Conservation (phyloP, 352 stramenopile species). For the Phytopythium chamaehyphon region DNA sequence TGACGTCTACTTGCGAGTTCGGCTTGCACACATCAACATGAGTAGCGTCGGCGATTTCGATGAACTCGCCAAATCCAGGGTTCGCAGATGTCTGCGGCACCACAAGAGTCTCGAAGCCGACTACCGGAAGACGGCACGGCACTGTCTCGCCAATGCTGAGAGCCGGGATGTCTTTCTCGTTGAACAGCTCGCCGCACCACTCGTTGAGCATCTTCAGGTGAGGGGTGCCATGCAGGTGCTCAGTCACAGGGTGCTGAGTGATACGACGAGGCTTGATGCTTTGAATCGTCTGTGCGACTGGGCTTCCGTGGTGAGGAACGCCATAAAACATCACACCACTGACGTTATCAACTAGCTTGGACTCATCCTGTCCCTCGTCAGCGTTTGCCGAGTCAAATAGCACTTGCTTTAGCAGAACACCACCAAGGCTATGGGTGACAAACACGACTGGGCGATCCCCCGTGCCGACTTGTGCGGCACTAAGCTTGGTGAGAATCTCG, state of each 20-base stretch:
- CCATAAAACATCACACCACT: constrained; percentile 77
- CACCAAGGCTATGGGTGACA: constrained; percentile 84
- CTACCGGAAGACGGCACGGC: constrained; percentile 58
- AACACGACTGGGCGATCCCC: constrained; percentile 69
- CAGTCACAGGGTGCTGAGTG: constrained; percentile 64
- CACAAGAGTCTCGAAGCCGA: constrained; percentile 70
- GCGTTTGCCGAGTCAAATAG: constrained; percentile 43
- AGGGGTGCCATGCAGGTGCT: constrained; percentile 71
- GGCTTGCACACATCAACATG: constrained; percentile 84
- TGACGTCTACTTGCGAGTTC: constrained; percentile 38
- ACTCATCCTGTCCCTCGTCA: constrained; percentile 4
- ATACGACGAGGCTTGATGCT: constrained; percentile 43
- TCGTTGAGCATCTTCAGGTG: constrained; percentile 79
- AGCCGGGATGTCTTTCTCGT: constrained; percentile 43
- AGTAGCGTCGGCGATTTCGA: constrained; percentile 49
- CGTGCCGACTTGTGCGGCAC: constrained; percentile 54
- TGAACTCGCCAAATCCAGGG: constrained; percentile 67
- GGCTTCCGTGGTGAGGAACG: constrained; percentile 77
- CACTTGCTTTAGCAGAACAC: constrained; percentile 78
- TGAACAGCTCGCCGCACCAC: constrained; percentile 54
- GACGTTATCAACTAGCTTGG: constrained; percentile 50
- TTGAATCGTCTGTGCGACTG: constrained; percentile 61
- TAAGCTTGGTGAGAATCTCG: constrained; percentile 58
- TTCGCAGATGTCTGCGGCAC: constrained; percentile 65
- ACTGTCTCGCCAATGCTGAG: constrained; percentile 66